Conservation (phyloP, 2,329 filamentous ascomycete genomes). For the Mollisia scopiformis region DNA sequence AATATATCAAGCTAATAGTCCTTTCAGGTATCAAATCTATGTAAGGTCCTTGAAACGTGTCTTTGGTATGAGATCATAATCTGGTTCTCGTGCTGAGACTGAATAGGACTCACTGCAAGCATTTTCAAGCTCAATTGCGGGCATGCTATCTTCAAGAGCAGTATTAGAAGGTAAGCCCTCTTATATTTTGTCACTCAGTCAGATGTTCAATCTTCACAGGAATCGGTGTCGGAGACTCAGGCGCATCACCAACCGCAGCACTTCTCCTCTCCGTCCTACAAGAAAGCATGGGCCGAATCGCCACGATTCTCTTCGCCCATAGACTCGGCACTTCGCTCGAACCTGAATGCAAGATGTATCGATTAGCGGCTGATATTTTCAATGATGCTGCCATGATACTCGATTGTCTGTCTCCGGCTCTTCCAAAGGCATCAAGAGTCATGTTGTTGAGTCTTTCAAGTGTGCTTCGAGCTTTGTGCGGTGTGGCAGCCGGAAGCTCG, state of each 20-base stretch:
- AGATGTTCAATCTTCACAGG: slow-evolving; percentile 41
- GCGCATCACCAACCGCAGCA: slow-evolving; percentile 65
- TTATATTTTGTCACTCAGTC: background rate
- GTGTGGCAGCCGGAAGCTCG: slow-evolving; percentile 85
- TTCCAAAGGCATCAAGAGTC: slow-evolving; percentile 60
- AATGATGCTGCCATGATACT: slow-evolving; percentile 74
- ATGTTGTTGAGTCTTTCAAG: slow-evolving; percentile 61
- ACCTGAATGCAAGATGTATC: slow-evolving; percentile 74
- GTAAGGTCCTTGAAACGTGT: too few species aligned
- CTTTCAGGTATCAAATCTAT: slow-evolving; percentile 66
- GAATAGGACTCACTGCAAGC: slow-evolving; percentile 64
- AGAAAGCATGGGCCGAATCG: slow-evolving; percentile 65
- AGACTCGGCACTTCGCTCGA: slow-evolving; percentile 68
- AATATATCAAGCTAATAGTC: background rate
- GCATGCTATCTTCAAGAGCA: slow-evolving; percentile 66
- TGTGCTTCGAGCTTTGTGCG: slow-evolving; percentile 72
- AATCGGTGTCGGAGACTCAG: slow-evolving; percentile 68
- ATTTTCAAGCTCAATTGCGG: slow-evolving; percentile 66
- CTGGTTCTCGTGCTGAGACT: slow-evolving; percentile 38
- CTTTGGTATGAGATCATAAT: background rate
- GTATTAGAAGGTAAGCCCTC: slow-evolving; percentile 57
- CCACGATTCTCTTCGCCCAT: slow-evolving; percentile 72
- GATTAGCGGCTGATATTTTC: slow-evolving; percentile 70
- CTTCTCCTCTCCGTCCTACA: slow-evolving; percentile 69
- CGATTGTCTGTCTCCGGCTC: slow-evolving; percentile 67